These are phyloP conservation scores for Medicago ruthenica DNA, from an alignment of 306 rosid species.

Conservation along the genomic window DNA sequence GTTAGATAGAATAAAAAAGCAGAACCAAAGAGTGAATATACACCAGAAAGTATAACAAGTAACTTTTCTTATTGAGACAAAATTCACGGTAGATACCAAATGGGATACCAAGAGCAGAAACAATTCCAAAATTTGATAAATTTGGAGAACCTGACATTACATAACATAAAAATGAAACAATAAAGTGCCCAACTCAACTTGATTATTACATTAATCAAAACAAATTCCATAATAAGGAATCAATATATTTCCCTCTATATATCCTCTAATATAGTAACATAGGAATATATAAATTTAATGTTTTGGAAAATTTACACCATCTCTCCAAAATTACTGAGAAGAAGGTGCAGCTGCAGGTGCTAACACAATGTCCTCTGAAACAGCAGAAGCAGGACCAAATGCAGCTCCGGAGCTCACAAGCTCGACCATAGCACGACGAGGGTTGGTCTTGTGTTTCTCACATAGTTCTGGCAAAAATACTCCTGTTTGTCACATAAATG, in stretches of 20 bases:
- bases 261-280: conserved; percentile 4
- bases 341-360: conserved; percentile 47
- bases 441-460: conserved; percentile 56
- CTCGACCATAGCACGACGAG: conserved; percentile 71
- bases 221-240: not conserved
- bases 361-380: conserved; percentile 23
- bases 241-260: not conserved
- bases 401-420: conserved; percentile 66
- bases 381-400: conserved; percentile 38
- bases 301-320: not conserved
- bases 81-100: not conserved
- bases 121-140: conserved; percentile 14
- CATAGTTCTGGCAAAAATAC: conserved; percentile 77
- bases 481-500: conserved; percentile 50
- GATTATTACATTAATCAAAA: conserved; percentile 7
- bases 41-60: not conserved
- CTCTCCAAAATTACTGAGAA: conserved; percentile 12
- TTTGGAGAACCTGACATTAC: not conserved
- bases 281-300: conserved; percentile 1
- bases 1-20: too few species aligned
- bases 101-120: not conserved
- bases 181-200: not conserved
- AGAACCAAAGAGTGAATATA: not conserved
- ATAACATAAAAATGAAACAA: not conserved
- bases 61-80: not conserved